These are phyloP conservation scores for Nephromyces sp. DNA, from an alignment of 169 alveolate genomes.

Conservation along the genomic window DNA sequence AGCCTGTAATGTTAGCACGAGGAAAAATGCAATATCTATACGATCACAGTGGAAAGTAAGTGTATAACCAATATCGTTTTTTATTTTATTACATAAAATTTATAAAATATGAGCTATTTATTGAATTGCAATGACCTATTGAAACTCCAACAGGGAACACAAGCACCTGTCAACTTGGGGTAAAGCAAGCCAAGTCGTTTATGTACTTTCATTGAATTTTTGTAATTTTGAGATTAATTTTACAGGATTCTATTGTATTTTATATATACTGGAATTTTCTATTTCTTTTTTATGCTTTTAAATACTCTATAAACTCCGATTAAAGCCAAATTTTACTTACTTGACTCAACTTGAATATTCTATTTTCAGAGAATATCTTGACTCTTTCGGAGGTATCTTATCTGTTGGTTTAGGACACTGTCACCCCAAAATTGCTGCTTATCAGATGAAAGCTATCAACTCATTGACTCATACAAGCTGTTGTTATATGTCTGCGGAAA, in stretches of 20 bases:
- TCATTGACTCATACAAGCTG: not conserved
- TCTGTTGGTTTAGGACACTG: not conserved
- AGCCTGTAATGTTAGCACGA: not conserved
- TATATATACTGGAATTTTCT: too few species aligned
- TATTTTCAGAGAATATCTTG: not conserved
- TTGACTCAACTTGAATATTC: not conserved
- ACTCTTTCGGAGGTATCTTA: not conserved
- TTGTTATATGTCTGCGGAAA: not conserved
- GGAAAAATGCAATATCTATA: not conserved
- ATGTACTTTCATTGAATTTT: too few species aligned
- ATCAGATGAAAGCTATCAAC: not conserved
- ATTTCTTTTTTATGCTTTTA: too few species aligned
- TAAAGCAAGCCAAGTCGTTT: too few species aligned
- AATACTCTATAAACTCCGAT: too few species aligned
- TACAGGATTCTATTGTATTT: too few species aligned
- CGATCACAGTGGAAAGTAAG: not conserved
- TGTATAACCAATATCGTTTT: not conserved
- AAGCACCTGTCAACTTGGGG: too few species aligned
- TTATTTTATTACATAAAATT: not conserved
- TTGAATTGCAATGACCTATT: not conserved
- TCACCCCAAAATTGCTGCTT: not conserved
- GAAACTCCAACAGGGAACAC: too few species aligned
- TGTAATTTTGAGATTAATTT: too few species aligned
- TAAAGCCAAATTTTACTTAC: not conserved
- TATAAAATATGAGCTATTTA: not conserved